A percentile compares a stretch with the other conserved stretches of the same genome.
phyloP scores from a whole-genome alignment of 148 eudicot genomes.

The Chenopodium formosanum region DNA sequence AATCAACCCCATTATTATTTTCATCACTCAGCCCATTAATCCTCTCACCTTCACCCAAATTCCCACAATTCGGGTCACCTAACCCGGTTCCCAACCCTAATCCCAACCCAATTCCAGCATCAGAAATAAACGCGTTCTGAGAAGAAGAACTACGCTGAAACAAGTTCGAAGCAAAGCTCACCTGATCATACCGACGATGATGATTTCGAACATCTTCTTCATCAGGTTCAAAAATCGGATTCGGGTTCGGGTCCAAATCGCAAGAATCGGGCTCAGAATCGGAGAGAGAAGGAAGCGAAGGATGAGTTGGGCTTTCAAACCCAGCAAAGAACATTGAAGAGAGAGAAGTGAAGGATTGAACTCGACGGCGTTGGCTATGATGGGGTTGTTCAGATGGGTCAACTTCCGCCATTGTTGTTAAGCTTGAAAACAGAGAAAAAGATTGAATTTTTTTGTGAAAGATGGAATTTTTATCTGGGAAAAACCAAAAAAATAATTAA shows the following conservation, averaged over 20 bases:
- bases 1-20: slow-evolving; percentile 27
- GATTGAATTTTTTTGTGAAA: neutral
- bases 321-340: neutral
- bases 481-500: no score
- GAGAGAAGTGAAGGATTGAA: slow-evolving; percentile 10
- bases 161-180: slow-evolving; percentile 52
- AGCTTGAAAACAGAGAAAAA: neutral
- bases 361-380: neutral
- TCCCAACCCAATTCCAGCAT: slow-evolving; percentile 15
- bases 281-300: slow-evolving; percentile 12
- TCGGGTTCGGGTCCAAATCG: slow-evolving; percentile 23
- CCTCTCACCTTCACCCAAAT: slow-evolving; percentile 16
- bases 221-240: slow-evolving; percentile 12
- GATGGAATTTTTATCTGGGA: neutral
- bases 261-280: slow-evolving; percentile 27
- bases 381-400: slow-evolving; percentile 8
- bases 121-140: slow-evolving; percentile 7
- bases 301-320: slow-evolving; percentile 17
- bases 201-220: slow-evolving; percentile 14
- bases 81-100: slow-evolving; percentile 16
- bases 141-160: slow-evolving; percentile 32
- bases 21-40: slow-evolving; percentile 3
- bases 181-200: slow-evolving; percentile 27
- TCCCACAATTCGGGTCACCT: slow-evolving; percentile 23
- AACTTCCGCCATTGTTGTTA: slow-evolving; percentile 9